Evolutionary conservation across 2,329 filamentous ascomycete genomes (phyloP).

Genomic region (Xylaria arbuscula): DNA sequence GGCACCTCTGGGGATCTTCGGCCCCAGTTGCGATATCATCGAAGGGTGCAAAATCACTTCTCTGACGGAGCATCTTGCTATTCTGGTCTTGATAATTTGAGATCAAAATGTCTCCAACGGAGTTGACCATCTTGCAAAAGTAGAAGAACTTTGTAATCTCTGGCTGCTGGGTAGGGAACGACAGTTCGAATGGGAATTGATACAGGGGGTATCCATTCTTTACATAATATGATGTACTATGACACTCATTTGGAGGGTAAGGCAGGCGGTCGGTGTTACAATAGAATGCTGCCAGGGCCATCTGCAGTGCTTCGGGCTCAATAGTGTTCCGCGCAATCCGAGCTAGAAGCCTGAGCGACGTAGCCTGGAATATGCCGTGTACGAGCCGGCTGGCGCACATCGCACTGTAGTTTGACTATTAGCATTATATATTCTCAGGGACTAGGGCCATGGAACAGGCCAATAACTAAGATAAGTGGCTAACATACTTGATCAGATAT

Average conservation of each 20-base stretch:
- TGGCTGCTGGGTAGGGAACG: neutral
- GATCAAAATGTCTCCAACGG: neutral
- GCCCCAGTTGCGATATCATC: too few species aligned
- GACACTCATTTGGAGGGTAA: neutral
- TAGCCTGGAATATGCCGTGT: neutral
- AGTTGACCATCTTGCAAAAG: neutral
- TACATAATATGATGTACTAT: neutral
- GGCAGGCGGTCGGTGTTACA: neutral
- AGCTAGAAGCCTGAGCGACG: neutral
- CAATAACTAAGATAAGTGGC: neutral
- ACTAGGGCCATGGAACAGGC: neutral
- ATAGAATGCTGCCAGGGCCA: conserved; percentile 1
- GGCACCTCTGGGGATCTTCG: neutral
- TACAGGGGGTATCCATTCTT: neutral
- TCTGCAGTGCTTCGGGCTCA: neutral
- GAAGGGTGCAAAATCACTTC: neutral
- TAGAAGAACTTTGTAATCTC: conserved; percentile 1
- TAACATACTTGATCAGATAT: conserved; percentile 14
- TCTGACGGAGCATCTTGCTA: neutral
- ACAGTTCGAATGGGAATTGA: neutral
- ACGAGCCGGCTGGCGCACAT: conserved; percentile 1
- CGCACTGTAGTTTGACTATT: neutral
- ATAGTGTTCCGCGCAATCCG: neutral
- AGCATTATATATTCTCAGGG: neutral
- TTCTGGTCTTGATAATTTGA: neutral